Base-by-base conservation (phyloP, 257 asterid species). In the Catharanthus roseus region DNA sequence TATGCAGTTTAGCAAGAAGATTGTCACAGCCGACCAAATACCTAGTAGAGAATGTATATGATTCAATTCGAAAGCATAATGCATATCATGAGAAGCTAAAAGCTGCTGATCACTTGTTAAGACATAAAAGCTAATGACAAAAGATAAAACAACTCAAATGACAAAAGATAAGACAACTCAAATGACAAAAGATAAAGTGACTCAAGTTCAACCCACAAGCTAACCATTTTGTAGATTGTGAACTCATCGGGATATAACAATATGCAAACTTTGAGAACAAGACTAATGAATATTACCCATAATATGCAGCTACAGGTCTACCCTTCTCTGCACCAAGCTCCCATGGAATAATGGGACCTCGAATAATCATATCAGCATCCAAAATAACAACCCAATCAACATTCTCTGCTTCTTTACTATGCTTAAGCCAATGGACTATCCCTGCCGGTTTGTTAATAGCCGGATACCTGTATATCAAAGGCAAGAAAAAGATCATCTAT, bases 381-480 rank as follows among this genome's bases (percentile, higher is more conserved):
- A 95, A 84, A 75, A 95, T 88, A 44, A 95, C 90, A 34, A 95
- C 97, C 99, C 97, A 95, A 78, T 95, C 99, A 49, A 95, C 99
- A 75, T 95, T 87, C 42, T 89, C 82, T 36, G 99, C 97, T 42
- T 95, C 97, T 74, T 85, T 82, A 77, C 99, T 91, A 77, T 91
- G 79, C 74, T 87, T 73, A 74, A 95, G 96, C 99, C 99, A 95
- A 83, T 95, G 96, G 15, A 87, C 84, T 39, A 95, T 78, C 56
- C 97, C 97, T 55, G 97, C 99, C n/a, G 97, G 99, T 77, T 95
- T 95, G 80, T 95, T 95, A 61, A 95, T 95, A 23, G 97, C 95
- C 1, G 97, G 99, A 85, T 95, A 95, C 97, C 99, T 95, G 84
- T 67, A 58, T 10, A 23, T 41, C 39, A 62, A 70, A 51, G 63